Evolutionary conservation across 306 rosid genomes (phyloP).

Genomic region (Medicago truncatula): MtrunA17r5.0-ANR NC_053043.1:14350001-14350500

Average conservation of each 20-base stretch:
- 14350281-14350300: slow-evolving; percentile 99
- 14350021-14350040: slow-evolving; percentile 28
- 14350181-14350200: slow-evolving; percentile 32
- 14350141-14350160: slow-evolving; percentile 31
- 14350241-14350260: slow-evolving; percentile 41
- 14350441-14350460: slow-evolving; percentile 15
- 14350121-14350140: slow-evolving; percentile 28
- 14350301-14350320: slow-evolving; percentile 93
- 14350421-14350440: background rate
- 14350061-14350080: background rate
- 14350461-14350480: slow-evolving; percentile 6
- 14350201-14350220: slow-evolving; percentile 31
- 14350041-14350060: background rate
- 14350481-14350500: slow-evolving; percentile 29
- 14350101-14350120: slow-evolving; percentile 3
- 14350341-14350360: slow-evolving; percentile 91
- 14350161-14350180: slow-evolving; percentile 28
- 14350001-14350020: slow-evolving; percentile 38
- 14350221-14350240: slow-evolving; percentile 33
- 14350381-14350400: slow-evolving; percentile 99
- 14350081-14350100: background rate
- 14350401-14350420: slow-evolving; percentile 16
- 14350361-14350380: slow-evolving; percentile 99
- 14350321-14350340: slow-evolving; percentile 76
- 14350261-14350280: slow-evolving; percentile 88